Base-by-base conservation (phyloP, 805 yeast genomes). In the Kurtzmaniella fragi region DNA sequence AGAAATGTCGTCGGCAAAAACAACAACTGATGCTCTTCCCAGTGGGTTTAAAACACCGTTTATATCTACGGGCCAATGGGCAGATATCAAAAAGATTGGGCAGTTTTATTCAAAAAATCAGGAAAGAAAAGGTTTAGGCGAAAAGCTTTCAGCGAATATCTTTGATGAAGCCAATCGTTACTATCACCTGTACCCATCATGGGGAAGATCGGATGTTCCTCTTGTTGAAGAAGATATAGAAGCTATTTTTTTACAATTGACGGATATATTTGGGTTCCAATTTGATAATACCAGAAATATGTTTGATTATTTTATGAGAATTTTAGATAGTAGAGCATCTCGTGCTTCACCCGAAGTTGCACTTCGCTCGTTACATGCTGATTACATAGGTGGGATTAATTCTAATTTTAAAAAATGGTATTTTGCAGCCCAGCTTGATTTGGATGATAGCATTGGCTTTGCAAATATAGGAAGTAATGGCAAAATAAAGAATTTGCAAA, bases 341-440 rank as follows among this genome's bases (percentile, higher is more conserved):
- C 67, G 91, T 47, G 72, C 78, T 75, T 67, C 73, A 1, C 76
- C 85, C 0, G 45, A 42, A 4, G 63, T 62, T 17, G 87, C 90
- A 1, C 66, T 84, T 32, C 61, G 64, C 38, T 67, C 84, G 0
- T 49, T 84, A 8, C 90, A 84, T 56, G 81, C 82, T 1, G 91
- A 84, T 54, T 84, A 82, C 51, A 78, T 84, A 51, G 86, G 88
- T 3, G 93, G 91, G 0, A 50, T 69, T 3, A 75, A 79, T 47
- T 67, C 91, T 1, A 84, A 84, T 52, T 84, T 76, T 53, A 70
- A 73, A 42, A 83, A 79, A 48, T 84, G 93, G 93, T 83, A 81
- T 50, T 81, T 84, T 61, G 87, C 88, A 1, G 77, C 86, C 2
- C 78, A 75, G 43, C 66, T 83, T 63, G 89, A 84, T 60, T 56